Evolutionary conservation across 2,329 filamentous ascomycete species (phyloP).

Genomic region (Stromatinia cepivora): DNA sequence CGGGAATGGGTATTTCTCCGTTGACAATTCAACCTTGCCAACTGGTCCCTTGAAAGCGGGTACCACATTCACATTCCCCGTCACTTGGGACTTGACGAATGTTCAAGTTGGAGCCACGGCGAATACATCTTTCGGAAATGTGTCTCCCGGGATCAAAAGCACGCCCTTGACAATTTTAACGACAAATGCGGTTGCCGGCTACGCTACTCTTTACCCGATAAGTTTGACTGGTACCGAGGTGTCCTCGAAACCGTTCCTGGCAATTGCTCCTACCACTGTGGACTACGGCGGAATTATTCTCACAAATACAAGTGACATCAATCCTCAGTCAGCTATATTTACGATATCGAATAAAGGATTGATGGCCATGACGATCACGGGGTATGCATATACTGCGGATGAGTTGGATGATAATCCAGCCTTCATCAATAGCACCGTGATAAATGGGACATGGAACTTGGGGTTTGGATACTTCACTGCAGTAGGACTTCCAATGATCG

Average conservation of each 20-base stretch:
- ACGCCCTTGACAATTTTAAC: conserved; percentile 42
- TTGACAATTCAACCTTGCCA: conserved; percentile 41
- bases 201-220: conserved; percentile 41
- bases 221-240: conserved; percentile 43
- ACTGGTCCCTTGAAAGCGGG: conserved; percentile 38
- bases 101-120: conserved; percentile 24
- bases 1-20: conserved; percentile 39
- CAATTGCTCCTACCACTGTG: conserved; percentile 39
- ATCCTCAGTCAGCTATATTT: conserved; percentile 35
- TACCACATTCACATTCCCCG: conserved; percentile 41
- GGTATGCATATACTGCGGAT: conserved; percentile 39
- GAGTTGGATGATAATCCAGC: conserved; percentile 31
- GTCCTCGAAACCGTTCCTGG: conserved; percentile 39
- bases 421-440: conserved; percentile 34
- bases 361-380: conserved; percentile 39
- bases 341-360: conserved; percentile 42
- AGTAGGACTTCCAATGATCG: conserved; percentile 34
- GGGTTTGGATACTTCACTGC: conserved; percentile 32
- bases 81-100: conserved; percentile 41
- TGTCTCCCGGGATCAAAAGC: conserved; percentile 41
- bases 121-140: conserved; percentile 28
- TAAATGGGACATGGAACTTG: conserved; percentile 33
- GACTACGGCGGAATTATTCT: conserved; percentile 18
- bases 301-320: conserved; percentile 23
- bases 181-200: conserved; percentile 41